Base-by-base conservation (phyloP, 2,329 filamentous ascomycete genomes). In the Mariannaea sp. region DNA sequence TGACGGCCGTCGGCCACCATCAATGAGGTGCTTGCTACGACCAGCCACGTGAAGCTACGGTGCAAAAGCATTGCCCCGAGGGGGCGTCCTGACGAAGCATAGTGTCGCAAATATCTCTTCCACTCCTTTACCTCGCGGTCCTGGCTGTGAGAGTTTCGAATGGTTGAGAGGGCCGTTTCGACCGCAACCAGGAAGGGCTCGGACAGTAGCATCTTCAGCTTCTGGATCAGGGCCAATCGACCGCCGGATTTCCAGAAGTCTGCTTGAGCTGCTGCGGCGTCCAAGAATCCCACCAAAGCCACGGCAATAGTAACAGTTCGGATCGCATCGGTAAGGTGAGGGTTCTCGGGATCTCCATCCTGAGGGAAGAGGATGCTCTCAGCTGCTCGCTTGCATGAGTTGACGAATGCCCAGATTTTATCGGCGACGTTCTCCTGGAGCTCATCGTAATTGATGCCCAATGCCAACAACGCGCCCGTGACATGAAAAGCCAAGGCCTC, bases 41-140 rank as follows among this genome's bases (percentile, higher is more conserved):
- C 79, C 26, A 97, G 82, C 71, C 85, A 87, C 80, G 95, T 91
- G 69, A 96, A 95, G 58, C 88, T 92, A 66, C 90, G 85, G 70
- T 96, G 92, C 17, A 99, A 74, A 5, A 97, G 80, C 87, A 97
- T 94, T 10, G 92, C 91, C 8, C 94, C 92, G 36, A 99, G 75
- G 1, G 95, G 93, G 16, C 90, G 84, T 8, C 89, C 89, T 53
- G 84, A 81, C 13, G 86, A 82, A 22, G 90, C 85, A 73, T 97
- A 99, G 56, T 92, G 89, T 38, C 88, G 89, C 51, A 90, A 76
- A 71, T 90, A 91, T 59, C 87, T 85, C 73, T 89, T 95, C 94
- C 94, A 99, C 60, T 96, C 89, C 65, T 86, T 88, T 16, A 90
- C 77, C 22, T 82, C 75, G 41, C 81, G 79, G 57, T 89, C 86